Evolutionary conservation across 2,329 filamentous ascomycete genomes (phyloP).

Genomic region (Diaporthe citriasiana): DNA sequence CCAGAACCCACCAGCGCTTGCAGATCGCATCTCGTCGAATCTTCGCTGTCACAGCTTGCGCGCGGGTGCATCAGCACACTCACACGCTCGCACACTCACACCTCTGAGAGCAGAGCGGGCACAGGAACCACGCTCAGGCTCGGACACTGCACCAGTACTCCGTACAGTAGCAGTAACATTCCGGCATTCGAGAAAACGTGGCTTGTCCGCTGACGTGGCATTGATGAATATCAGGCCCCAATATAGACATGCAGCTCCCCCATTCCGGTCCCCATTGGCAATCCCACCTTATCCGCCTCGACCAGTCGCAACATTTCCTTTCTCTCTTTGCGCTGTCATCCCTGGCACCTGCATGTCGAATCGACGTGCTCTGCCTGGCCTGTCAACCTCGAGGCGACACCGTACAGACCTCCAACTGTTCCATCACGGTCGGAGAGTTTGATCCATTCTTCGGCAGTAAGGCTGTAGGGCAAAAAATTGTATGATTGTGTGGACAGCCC

Average conservation of each 20-base stretch:
- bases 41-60: conserved; percentile 11
- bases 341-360: conserved; percentile 16
- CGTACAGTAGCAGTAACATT: conserved; percentile 10
- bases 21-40: not conserved
- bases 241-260: conserved; percentile 20
- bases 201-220: conserved; percentile 32
- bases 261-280: not conserved
- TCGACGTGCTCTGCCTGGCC: conserved; percentile 7
- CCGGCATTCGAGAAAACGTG: conserved; percentile 23
- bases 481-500: not conserved
- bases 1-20: not conserved
- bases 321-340: not conserved
- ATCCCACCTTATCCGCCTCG: conserved; percentile 1
- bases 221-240: not conserved
- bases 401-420: conserved; percentile 9
- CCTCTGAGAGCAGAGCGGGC: too few relatives aligned
- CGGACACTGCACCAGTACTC: not conserved
- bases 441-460: not conserved
- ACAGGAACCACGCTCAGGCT: not conserved
- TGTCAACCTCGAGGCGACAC: not conserved
- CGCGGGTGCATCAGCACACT: not conserved
- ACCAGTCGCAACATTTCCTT: conserved; percentile 32
- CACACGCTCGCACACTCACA: not conserved
- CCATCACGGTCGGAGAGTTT: conserved; percentile 22
- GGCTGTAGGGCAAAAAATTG: conserved; percentile 27